These are phyloP conservation scores for Biscogniauxia marginata DNA, from an alignment of 2,329 filamentous ascomycete genomes.

Conservation along the genomic window DNA sequence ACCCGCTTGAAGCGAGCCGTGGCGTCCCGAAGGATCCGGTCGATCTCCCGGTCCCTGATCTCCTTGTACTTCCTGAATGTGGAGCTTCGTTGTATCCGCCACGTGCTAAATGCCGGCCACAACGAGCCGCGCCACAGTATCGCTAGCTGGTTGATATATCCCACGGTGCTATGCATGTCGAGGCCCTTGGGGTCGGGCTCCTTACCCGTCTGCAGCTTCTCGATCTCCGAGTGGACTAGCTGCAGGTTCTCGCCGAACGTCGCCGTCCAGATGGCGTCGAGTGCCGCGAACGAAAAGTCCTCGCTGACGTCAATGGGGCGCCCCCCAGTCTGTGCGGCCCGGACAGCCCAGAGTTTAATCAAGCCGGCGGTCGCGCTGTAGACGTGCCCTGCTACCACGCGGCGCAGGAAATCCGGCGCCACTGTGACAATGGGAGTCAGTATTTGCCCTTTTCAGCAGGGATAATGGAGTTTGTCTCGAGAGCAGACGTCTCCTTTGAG, in stretches of 20 bases:
- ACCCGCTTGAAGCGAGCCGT: constrained; percentile 19
- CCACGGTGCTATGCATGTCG: constrained; percentile 11
- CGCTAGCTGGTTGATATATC: constrained; percentile 11
- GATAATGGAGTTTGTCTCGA: too few species aligned
- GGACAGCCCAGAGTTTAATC: constrained; percentile 12
- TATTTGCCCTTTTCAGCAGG: too few species aligned
- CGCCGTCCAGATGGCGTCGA: constrained; percentile 19
- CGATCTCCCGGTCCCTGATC: constrained; percentile 21
- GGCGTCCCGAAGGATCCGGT: constrained; percentile 21
- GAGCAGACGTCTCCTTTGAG: too few species aligned
- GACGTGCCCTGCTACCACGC: constrained; percentile 10
- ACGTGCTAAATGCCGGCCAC: constrained; percentile 10
- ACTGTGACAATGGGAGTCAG: too few species aligned
- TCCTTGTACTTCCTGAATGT: constrained; percentile 19
- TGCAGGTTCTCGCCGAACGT: constrained; percentile 13
- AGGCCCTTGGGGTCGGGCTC: constrained; percentile 6
- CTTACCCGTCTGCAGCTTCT: constrained; percentile 5
- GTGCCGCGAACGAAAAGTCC: constrained; percentile 17
- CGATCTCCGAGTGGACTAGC: constrained; percentile 10
- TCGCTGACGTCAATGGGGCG: constrained; percentile 3
- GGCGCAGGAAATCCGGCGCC: constrained; percentile 17
- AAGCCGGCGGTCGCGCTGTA: constrained; percentile 12
- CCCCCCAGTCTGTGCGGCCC: constrained; percentile 1
- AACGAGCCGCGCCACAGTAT: constrained; percentile 6
- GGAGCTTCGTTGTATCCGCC: constrained; percentile 8